Evolutionary conservation across 2,329 filamentous ascomycete genomes (phyloP).

Genomic region (Talaromyces pinophilus): DNA sequence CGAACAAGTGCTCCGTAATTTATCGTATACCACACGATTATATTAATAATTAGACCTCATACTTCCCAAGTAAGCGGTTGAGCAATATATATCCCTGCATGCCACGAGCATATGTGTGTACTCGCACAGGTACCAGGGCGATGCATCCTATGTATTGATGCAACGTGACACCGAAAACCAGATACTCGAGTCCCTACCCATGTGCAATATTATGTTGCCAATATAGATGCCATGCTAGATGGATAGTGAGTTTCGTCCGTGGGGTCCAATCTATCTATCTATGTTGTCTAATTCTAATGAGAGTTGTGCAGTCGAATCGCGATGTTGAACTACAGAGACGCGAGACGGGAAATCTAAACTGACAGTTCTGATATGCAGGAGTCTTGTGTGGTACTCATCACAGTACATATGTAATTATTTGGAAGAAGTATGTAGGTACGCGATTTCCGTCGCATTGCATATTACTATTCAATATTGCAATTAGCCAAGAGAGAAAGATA

Average conservation of each 20-base stretch:
- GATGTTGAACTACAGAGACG: neutral
- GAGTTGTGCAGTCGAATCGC: neutral
- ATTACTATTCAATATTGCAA: neutral
- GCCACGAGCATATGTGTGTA: neutral
- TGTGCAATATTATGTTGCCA: no score
- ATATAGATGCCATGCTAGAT: no score
- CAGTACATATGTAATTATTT: neutral
- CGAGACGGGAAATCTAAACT: neutral
- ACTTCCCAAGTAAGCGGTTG: neutral
- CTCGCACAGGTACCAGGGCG: neutral
- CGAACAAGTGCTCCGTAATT: neutral
- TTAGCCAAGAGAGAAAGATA: neutral
- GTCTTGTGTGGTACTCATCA: neutral
- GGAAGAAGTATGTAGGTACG: neutral
- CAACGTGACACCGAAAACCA: neutral
- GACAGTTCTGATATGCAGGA: neutral
- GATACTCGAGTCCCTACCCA: neutral
- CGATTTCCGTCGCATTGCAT: slow-evolving; percentile 8
- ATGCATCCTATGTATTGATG: neutral
- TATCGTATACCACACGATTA: neutral
- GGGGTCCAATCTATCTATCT: neutral
- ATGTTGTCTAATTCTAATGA: neutral
- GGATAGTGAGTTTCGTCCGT: neutral
- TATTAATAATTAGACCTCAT: no score
- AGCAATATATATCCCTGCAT: slow-evolving; percentile 2